A percentile compares a stretch with the other conserved stretches of the same genome.
These are phyloP conservation scores for Hygrophila difformis DNA, from an alignment of 257 asterid species.

Conservation along the genomic window DNA sequence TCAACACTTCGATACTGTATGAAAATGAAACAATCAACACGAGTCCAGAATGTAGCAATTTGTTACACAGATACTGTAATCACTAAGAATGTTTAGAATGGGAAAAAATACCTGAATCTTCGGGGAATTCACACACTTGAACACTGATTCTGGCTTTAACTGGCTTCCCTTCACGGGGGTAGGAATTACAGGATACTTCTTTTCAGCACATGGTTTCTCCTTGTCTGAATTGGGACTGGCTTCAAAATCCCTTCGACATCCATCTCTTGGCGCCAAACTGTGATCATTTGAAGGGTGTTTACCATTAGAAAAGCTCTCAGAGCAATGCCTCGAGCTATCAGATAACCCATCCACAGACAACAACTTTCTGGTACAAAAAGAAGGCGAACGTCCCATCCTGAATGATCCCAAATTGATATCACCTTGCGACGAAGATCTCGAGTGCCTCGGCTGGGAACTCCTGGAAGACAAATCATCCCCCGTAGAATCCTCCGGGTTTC, in stretches of 20 bases:
- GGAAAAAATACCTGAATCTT: conserved; percentile 37
- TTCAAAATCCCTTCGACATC: conserved; percentile 25
- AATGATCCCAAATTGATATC: conserved; percentile 36
- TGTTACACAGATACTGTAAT: too few species aligned
- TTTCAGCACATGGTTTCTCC: conserved; percentile 18
- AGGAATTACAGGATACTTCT: conserved; percentile 17
- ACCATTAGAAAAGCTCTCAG: conserved; percentile 15
- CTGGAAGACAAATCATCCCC: conserved; percentile 6
- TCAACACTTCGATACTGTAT: conserved; percentile 65
- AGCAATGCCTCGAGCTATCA: conserved; percentile 17
- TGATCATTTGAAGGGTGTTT: conserved; percentile 19
- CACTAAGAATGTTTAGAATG: too few species aligned
- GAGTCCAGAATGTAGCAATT: too few species aligned
- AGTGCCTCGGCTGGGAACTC: conserved; percentile 35
- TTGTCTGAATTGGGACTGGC: conserved; percentile 21
- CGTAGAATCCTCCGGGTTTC: conserved; percentile 18
- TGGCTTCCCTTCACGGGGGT: conserved; percentile 20
- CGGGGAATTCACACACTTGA: conserved; percentile 28
- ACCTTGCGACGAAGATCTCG: conserved; percentile 52
- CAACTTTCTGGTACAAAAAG: conserved; percentile 33
- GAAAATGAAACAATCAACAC: too few species aligned
- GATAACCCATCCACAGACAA: conserved; percentile 12
- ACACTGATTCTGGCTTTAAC: conserved; percentile 24
- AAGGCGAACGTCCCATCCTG: conserved; percentile 19
- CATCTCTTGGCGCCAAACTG: conserved; percentile 15